Evolutionary conservation across 768 basidiomycete genomes (phyloP), one percentile per base, ranked within the genome.

Genomic region (Royoungia palumana): DNA sequence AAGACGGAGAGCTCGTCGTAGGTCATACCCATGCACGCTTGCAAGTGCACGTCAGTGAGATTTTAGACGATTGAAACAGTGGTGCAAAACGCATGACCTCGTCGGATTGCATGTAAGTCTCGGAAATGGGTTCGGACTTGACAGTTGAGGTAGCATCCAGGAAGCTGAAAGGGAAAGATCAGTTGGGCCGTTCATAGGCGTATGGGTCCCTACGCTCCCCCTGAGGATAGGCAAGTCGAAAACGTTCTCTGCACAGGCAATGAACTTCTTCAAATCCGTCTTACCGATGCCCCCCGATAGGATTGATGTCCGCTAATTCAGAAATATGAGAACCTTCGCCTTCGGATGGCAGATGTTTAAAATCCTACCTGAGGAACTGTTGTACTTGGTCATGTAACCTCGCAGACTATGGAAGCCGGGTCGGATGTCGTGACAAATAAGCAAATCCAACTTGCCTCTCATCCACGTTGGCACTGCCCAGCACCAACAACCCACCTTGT

Each of bases 21-120:
- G 0, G 94, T 96, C 96, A 98, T 98, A 9, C 95, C 95, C 95
- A 98, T 98, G 61, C 97, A 95, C 16, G 80, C 92, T 90, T 92
- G 54, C 6, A 41, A 41, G 40, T 39, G 16, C 4, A 41, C 37
- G 34, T 44, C 24, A 59, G 46, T 44, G 24, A 12, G 3, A 36
- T 40, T 16, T 25, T 16, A 17, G 32, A 20, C 30, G 25, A 41
- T 35, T n/a, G 24, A 46, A 37, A 36, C 25, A 6, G 13, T n/a
- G n/a, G n/a, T n/a, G n/a, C 16, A 10, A 6, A 34, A 32, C 48
- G 55, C 72, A 36, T 47, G 87, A 32, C 94, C 77, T 99, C 96
- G 59, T 99, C 96, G 0, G 94, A 82, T 58, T 99, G 96, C 9
- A 96, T 87, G 61, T 97, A 97, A 6, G 83, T 86, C 55, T 92